phyloP scores from a whole-genome alignment of 208 protist genomes.

The Angomonas ambiguus region DNA sequence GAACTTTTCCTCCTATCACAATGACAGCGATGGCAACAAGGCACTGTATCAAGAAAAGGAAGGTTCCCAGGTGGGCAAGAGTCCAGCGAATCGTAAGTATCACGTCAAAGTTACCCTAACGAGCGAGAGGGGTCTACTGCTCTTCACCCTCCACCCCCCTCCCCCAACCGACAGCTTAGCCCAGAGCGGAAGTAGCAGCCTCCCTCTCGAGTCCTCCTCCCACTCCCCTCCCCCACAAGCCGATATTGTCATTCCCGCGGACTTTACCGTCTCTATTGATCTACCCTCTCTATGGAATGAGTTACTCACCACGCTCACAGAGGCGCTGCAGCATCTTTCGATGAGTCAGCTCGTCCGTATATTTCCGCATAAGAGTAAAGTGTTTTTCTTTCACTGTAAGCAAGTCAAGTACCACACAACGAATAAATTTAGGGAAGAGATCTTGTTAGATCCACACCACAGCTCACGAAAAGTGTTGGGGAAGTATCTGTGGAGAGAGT shows the following conservation, averaged over 20 bases:
- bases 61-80: background rate
- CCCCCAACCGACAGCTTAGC: background rate
- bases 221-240: background rate
- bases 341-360: constrained; percentile 44
- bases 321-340: constrained; percentile 69
- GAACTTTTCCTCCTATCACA: background rate
- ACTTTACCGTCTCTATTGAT: constrained; percentile 20
- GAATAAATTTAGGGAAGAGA: constrained; percentile 25
- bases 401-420: constrained; percentile 17
- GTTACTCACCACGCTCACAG: constrained; percentile 36
- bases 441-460: constrained; percentile 38
- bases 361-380: constrained; percentile 33
- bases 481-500: constrained; percentile 20
- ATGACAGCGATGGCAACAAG: background rate
- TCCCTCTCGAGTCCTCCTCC: background rate
- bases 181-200: background rate
- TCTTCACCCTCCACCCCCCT: background rate
- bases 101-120: background rate
- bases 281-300: constrained; percentile 28
- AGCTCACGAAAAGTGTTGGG: constrained; percentile 25
- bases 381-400: background rate
- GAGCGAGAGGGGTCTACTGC: background rate
- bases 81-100: no score
- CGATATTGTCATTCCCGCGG: background rate
- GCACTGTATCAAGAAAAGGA: background rate